These are phyloP conservation scores for Rhipidocladum racemiflorum DNA, from an alignment of 176 grass and related monocot species.

Conservation along the genomic window DNA sequence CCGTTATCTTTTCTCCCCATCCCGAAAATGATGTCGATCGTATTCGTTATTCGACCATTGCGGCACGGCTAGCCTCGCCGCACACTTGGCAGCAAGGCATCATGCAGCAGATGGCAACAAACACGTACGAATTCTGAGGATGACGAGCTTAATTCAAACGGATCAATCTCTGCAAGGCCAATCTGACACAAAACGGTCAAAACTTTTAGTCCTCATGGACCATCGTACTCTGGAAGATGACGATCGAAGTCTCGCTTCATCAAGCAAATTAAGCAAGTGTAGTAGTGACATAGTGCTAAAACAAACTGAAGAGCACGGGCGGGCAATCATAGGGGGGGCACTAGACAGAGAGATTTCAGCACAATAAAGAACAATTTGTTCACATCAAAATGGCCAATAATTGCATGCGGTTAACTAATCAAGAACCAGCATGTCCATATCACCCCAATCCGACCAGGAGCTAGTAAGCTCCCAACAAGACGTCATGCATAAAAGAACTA, in stretches of 20 bases:
- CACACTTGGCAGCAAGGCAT: slow-evolving; percentile 37
- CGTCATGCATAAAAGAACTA: not conserved
- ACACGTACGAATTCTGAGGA: slow-evolving; percentile 30
- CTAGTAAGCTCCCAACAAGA: slow-evolving; percentile 30
- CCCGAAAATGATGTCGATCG: slow-evolving; percentile 18
- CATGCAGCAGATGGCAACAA: slow-evolving; percentile 30
- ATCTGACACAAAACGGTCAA: slow-evolving; percentile 10
- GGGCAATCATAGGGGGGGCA: slow-evolving; percentile 27
- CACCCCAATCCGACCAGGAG: slow-evolving; percentile 26
- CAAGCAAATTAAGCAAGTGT: not conserved
- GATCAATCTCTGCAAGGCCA: not conserved
- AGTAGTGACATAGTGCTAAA: not conserved
- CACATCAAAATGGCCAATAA: slow-evolving; percentile 47
- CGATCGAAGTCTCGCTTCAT: not conserved
- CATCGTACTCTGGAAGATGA: not conserved
- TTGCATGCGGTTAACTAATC: slow-evolving; percentile 18
- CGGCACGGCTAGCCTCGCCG: not conserved
- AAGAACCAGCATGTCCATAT: slow-evolving; percentile 16
- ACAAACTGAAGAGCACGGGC: slow-evolving; percentile 30
- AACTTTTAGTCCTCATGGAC: not conserved
- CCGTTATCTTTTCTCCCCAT: not conserved
- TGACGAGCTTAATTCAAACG: slow-evolving; percentile 10
- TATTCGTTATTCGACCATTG: slow-evolving; percentile 1
- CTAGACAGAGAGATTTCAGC: slow-evolving; percentile 20
- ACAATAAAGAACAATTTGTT: slow-evolving; percentile 19